A percentile compares a stretch with the other conserved stretches of the same genome.
Conservation (phyloP, 768 basidiomycete genomes). For the Austroboletus eburneus region DNA sequence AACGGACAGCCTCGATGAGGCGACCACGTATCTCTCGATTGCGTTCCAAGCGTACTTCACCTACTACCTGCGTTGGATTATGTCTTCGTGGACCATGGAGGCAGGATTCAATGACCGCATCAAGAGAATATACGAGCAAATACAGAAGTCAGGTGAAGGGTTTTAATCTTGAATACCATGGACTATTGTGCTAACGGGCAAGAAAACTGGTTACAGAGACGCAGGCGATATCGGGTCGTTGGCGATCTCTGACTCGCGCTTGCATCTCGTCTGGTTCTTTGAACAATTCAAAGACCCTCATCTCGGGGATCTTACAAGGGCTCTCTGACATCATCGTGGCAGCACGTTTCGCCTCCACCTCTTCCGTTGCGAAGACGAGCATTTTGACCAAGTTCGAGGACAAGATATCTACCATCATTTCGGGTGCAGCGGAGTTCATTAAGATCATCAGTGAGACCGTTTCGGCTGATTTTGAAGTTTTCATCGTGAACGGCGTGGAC, state of each 20-base stretch:
- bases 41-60: constrained; percentile 9
- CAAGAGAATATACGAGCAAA: constrained; percentile 3
- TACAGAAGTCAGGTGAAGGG: constrained; percentile 6
- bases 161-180: background rate
- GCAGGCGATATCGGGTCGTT: constrained; percentile 8
- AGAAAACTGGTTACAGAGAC: constrained; percentile 5
- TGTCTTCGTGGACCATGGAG: constrained; percentile 13
- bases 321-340: constrained; percentile 9
- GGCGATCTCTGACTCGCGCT: constrained; percentile 11
- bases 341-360: constrained; percentile 3
- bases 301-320: background rate
- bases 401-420: constrained; percentile 6
- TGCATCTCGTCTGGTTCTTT: constrained; percentile 1
- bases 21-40: constrained; percentile 5
- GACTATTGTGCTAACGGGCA: background rate
- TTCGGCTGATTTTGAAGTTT: constrained; percentile 8
- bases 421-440: constrained; percentile 1
- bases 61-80: background rate
- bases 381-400: background rate
- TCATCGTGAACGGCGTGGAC: background rate
- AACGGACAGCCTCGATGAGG: background rate
- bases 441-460: constrained; percentile 7
- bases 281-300: background rate
- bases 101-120: constrained; percentile 1
- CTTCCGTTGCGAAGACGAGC: background rate